Evolutionary conservation across 2,329 filamentous ascomycete genomes (phyloP).

Genomic region (Torrubiella hemipterigena): DNA sequence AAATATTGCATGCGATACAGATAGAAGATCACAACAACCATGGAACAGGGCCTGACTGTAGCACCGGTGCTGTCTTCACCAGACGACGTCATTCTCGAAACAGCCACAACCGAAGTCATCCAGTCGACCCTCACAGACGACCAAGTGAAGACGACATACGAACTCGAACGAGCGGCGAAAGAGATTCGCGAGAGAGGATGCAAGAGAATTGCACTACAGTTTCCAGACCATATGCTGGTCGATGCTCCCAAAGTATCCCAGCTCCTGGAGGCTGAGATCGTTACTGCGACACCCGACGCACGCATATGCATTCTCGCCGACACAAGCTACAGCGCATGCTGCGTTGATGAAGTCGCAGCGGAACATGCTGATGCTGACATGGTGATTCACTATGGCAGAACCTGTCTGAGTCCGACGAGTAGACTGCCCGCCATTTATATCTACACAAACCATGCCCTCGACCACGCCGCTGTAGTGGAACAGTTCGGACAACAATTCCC

Average conservation of each 20-base stretch:
- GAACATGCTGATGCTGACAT: conserved; percentile 87
- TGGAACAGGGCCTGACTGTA: conserved; percentile 35
- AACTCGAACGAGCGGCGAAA: conserved; percentile 65
- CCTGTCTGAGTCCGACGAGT: conserved; percentile 83
- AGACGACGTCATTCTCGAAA: conserved; percentile 45
- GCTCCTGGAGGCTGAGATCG: conserved; percentile 24
- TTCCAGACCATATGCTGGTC: conserved; percentile 82
- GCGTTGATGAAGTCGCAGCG: conserved; percentile 91
- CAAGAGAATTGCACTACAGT: conserved; percentile 78
- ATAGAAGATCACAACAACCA: conserved; percentile 15
- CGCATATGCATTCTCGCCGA: conserved; percentile 79
- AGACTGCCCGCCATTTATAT: conserved; percentile 81
- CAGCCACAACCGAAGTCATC: conserved; percentile 23
- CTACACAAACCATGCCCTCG: conserved; percentile 64
- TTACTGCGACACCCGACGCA: conserved; percentile 2
- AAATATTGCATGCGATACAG: not conserved
- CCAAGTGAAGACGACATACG: conserved; percentile 67
- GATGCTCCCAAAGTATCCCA: conserved; percentile 75
- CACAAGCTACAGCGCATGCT: conserved; percentile 94
- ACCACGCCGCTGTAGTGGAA: conserved; percentile 41
- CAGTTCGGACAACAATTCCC: conserved; percentile 60
- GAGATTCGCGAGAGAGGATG: conserved; percentile 66
- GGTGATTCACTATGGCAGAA: conserved; percentile 86
- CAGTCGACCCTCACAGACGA: conserved; percentile 39
- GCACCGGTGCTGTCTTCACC: conserved; percentile 53